Evolutionary conservation across 2,329 filamentous ascomycete species (phyloP), one percentile per base, ranked within the genome.

Genomic region (Neobulgaria alba): DNA sequence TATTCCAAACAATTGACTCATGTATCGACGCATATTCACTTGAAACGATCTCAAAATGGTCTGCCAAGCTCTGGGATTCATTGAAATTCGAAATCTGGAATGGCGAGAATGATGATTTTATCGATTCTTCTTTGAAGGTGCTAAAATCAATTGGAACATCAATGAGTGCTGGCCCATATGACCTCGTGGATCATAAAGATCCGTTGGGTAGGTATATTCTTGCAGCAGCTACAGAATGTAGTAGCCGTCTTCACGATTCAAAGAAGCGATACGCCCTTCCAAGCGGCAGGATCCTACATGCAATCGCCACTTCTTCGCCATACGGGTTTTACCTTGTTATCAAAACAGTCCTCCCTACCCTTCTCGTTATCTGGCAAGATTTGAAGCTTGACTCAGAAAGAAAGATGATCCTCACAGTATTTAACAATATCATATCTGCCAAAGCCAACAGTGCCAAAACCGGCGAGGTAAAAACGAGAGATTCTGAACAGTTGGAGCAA

Each of bases 161-260:
- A 4, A 29, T 50, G 8, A 26, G 33, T 5, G 5, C 8, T 36
- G 17, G 20, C 7, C 7, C 14, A 4, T 17, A 44, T 17, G 36
- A 38, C 20, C 41, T 34, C 31, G 14, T 18, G 5, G 15, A 36
- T 15, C 16, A 38, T 4, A 20, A 43, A 8, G 38, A 29, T 15
- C 29, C 38, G n/a, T 20, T 44, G 10, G 36, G 34, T 19, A 15
- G 14, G 5, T 47, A 45, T 26, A 29, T 42, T 10, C 16, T 36
- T 8, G 16, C 32, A 7, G 38, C 38, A 14, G 29, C 38, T 5
- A n/a, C 0, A 55, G 65, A 26, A 40, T 53, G 9, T 39, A 17
- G 39, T 66, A 45, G 2, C 64, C 65, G 26, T 53, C 31, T 35
- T 21, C 32, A 3, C 63, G 60, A 41, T 69, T 65, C 0, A 14